Evolutionary conservation across 169 alveolate genomes (phyloP).

Genomic region (Cryptosporidium tyzzeri): DNA sequence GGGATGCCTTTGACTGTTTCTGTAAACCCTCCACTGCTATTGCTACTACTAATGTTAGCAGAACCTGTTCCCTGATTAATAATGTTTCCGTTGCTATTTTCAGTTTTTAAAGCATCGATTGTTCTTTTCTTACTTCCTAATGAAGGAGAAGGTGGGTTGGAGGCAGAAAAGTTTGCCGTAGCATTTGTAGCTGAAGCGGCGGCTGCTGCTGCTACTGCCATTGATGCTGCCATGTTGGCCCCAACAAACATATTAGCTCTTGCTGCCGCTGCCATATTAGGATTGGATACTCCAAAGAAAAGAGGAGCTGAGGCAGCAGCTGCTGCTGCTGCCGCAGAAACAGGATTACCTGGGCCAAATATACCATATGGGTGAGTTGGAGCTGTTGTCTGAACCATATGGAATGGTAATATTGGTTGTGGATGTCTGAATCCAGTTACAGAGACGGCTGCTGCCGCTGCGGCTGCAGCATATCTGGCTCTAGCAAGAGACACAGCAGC

Average conservation of each 20-base stretch:
- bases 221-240: conserved; percentile 9
- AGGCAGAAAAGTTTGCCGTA: neutral
- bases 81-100: conserved; percentile 1
- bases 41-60: neutral
- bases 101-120: conserved; percentile 26
- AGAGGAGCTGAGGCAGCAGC: conserved; percentile 38
- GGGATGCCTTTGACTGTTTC: neutral
- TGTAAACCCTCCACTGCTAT: neutral
- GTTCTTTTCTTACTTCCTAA: conserved; percentile 6
- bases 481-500: conserved; percentile 71
- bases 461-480: conserved; percentile 75
- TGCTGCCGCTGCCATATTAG: conserved; percentile 34
- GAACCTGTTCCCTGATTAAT: neutral
- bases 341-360: conserved; percentile 16
- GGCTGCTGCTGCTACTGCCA: conserved; percentile 1
- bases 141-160: neutral
- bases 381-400: conserved; percentile 21
- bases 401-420: conserved; percentile 63
- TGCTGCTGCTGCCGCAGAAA: conserved; percentile 25
- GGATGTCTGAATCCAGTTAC: conserved; percentile 74
- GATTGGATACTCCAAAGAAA: conserved; percentile 63
- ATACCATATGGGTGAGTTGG: conserved; percentile 45
- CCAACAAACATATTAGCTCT: conserved; percentile 17
- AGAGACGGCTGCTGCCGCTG: conserved; percentile 69
- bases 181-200: conserved; percentile 19